These are phyloP conservation scores for Ceratorhiza oryzae-sativae DNA, from an alignment of 1,284 basidiomycete species.

Conservation along the genomic window DNA sequence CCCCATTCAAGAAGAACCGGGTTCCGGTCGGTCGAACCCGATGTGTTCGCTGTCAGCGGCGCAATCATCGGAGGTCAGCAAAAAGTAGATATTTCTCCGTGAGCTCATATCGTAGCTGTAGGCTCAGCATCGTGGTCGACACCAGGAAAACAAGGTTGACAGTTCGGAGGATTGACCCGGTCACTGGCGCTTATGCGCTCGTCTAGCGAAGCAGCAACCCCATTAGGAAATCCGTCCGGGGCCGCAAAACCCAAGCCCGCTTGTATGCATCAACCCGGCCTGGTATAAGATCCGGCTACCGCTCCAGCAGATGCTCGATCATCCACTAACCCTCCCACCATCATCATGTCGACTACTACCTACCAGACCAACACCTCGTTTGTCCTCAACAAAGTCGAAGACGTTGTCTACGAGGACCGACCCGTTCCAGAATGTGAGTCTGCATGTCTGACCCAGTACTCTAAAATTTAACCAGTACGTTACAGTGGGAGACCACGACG, in stretches of 20 bases:
- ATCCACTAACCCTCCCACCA: conserved; percentile 44
- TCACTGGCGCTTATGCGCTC: not conserved
- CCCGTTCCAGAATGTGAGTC: conserved; percentile 75
- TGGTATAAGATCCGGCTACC: conserved; percentile 19
- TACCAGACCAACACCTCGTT: conserved; percentile 70
- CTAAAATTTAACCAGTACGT: not conserved
- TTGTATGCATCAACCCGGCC: conserved; percentile 1
- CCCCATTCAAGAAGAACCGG: not conserved
- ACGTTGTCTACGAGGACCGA: conserved; percentile 76
- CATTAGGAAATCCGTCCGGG: conserved; percentile 21
- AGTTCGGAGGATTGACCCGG: conserved; percentile 13
- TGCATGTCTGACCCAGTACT: not conserved
- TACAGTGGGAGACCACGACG: conserved; percentile 75
- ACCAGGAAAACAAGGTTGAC: not conserved
- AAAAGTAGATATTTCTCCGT: conserved; percentile 2
- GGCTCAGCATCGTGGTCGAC: not conserved
- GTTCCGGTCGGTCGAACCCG: not conserved
- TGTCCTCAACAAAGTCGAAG: conserved; percentile 75
- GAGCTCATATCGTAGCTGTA: not conserved
- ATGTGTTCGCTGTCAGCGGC: not conserved
- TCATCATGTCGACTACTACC: conserved; percentile 60
- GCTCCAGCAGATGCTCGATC: conserved; percentile 2
- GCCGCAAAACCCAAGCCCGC: conserved; percentile 10
- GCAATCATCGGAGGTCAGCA: not conserved
- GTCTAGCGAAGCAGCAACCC: not conserved